These are phyloP conservation scores for Pezizomycotina sp. DNA, from an alignment of 2,329 filamentous ascomycete genomes.

Conservation along the genomic window DNA sequence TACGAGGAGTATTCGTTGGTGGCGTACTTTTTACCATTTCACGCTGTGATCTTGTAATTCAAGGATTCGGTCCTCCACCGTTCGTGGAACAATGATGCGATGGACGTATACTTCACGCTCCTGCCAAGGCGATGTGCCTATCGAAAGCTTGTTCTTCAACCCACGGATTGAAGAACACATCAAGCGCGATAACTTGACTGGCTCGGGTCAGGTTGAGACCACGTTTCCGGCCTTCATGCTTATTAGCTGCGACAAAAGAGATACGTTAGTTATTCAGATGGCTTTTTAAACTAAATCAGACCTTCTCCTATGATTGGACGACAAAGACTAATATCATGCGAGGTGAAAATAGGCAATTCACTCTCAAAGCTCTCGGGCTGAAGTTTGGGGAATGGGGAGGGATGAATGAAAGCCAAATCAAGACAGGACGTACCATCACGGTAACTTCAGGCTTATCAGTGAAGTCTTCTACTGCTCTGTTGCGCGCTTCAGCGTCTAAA, in stretches of 20 bases:
- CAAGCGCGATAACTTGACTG: constrained; percentile 73
- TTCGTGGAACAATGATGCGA: constrained; percentile 56
- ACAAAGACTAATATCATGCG: too few relatives aligned
- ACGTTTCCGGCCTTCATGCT: constrained; percentile 69
- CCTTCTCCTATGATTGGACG: too few relatives aligned
- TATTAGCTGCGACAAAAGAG: too few relatives aligned
- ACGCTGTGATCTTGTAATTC: constrained; percentile 61
- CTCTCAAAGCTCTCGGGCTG: too few relatives aligned
- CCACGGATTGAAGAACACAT: constrained; percentile 52
- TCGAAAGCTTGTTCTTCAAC: constrained; percentile 87
- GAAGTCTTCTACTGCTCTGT: constrained; percentile 51
- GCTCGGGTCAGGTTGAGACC: constrained; percentile 74
- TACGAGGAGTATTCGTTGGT: too few relatives aligned
- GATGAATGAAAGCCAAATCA: too few relatives aligned
- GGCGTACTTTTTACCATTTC: too few relatives aligned
- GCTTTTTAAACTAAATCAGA: too few relatives aligned
- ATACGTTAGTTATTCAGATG: too few relatives aligned
- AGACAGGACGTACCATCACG: too few relatives aligned
- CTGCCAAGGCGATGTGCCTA: constrained; percentile 77
- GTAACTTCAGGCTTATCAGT: constrained; percentile 42
- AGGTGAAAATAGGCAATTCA: too few relatives aligned
- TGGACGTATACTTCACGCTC: constrained; percentile 58
- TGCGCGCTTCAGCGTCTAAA: constrained; percentile 51
- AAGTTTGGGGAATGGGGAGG: too few relatives aligned
- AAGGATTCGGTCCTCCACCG: constrained; percentile 77